phyloP scores from a whole-genome alignment of 1,284 basidiomycete genomes.

The Moesziomyces globuligerus region DNA sequence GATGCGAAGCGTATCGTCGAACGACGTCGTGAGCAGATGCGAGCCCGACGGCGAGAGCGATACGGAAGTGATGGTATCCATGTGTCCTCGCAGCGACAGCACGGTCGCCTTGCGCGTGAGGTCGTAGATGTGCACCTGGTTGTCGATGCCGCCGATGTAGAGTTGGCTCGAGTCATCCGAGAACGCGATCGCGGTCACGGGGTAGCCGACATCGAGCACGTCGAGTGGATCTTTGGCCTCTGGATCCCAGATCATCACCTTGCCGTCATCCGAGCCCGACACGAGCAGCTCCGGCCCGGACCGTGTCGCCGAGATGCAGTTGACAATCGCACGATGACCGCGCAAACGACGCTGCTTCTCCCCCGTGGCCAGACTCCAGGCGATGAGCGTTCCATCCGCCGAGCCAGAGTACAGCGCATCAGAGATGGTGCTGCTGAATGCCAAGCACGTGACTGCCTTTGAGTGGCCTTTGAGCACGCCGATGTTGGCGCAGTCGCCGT shows the following conservation, averaged over 20 bases:
- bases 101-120: slow-evolving; percentile 51
- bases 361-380: slow-evolving; percentile 56
- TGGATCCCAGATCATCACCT: slow-evolving; percentile 63
- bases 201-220: slow-evolving; percentile 61
- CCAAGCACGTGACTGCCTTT: slow-evolving; percentile 61
- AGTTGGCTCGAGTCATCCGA: slow-evolving; percentile 63
- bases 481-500: slow-evolving; percentile 60
- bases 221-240: slow-evolving; percentile 56
- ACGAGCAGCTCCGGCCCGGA: slow-evolving; percentile 52
- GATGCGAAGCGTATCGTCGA: slow-evolving; percentile 63
- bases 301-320: slow-evolving; percentile 57
- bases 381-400: slow-evolving; percentile 64
- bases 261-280: slow-evolving; percentile 64
- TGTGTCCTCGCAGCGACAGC: slow-evolving; percentile 56
- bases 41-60: slow-evolving; percentile 62
- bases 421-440: slow-evolving; percentile 46
- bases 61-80: slow-evolving; percentile 59
- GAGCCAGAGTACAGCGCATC: slow-evolving; percentile 61
- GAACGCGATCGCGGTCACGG: slow-evolving; percentile 64
- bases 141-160: slow-evolving; percentile 66
- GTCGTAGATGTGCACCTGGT: slow-evolving; percentile 65
- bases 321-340: slow-evolving; percentile 63
- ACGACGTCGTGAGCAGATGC: slow-evolving; percentile 56
- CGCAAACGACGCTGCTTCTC: slow-evolving; percentile 60
- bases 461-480: slow-evolving; percentile 61